Evolutionary conservation across 257 asterid genomes (phyloP).

Genomic region (Thymus mandschuricus): DNA sequence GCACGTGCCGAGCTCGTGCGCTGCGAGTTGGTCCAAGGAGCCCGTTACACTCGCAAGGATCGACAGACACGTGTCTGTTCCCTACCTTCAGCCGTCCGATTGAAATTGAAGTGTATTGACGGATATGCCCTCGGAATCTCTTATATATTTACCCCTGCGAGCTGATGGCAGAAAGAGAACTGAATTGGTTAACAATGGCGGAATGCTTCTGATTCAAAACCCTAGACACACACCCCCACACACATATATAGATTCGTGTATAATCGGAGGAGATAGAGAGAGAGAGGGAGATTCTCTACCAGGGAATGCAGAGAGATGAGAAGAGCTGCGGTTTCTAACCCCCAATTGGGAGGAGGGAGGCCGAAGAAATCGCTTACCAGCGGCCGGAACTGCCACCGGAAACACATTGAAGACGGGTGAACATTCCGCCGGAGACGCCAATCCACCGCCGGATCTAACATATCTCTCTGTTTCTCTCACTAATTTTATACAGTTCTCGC

Average conservation of each 20-base stretch:
- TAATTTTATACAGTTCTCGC: neutral
- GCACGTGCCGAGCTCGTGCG: neutral
- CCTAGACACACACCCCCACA: neutral
- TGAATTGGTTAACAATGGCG: neutral
- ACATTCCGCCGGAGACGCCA: neutral
- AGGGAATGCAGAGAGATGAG: constrained; percentile 95
- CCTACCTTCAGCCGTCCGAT: constrained; percentile 17
- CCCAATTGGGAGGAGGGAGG: constrained; percentile 44
- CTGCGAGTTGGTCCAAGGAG: neutral
- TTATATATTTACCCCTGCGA: constrained; percentile 20
- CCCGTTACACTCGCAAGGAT: constrained; percentile 15
- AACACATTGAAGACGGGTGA: constrained; percentile 92
- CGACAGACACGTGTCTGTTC: constrained; percentile 12
- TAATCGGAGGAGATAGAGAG: neutral
- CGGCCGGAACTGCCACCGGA: constrained; percentile 84
- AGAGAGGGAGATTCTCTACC: neutral
- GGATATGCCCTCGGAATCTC: constrained; percentile 16
- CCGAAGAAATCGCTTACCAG: constrained; percentile 42
- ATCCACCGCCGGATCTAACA: neutral
- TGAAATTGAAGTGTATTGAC: constrained; percentile 29
- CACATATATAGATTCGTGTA: neutral
- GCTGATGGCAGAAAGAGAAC: neutral
- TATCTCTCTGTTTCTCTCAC: neutral
- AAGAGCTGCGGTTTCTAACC: constrained; percentile 43
- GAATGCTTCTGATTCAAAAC: neutral